Conservation (phyloP, 1,139 yeast genomes). For the Suhomyces wounanorum region DNA sequence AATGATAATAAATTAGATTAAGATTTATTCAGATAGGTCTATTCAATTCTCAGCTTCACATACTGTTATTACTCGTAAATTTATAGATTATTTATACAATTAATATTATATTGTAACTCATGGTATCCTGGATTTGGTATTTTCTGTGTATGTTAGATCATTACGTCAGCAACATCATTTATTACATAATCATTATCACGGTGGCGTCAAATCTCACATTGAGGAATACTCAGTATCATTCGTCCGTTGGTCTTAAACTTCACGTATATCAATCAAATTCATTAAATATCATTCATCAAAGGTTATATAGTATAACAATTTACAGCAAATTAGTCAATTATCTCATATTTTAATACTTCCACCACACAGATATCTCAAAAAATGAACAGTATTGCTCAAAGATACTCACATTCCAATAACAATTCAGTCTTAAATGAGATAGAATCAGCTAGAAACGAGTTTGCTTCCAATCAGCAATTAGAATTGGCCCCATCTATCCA, state of each 20-base stretch:
- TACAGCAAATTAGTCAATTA: neutral
- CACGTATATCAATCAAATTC: neutral
- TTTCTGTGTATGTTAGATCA: neutral
- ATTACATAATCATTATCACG: neutral
- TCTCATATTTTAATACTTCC: neutral
- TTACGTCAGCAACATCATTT: neutral
- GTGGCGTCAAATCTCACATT: slow-evolving; percentile 10
- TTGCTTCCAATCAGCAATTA: slow-evolving; percentile 29
- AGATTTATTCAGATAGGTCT: neutral
- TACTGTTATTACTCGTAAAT: neutral
- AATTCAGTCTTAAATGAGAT: slow-evolving; percentile 34
- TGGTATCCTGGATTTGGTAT: no score
- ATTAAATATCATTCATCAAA: neutral
- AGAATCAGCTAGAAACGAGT: slow-evolving; percentile 27
- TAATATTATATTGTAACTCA: neutral
- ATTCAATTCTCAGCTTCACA: slow-evolving; percentile 5
- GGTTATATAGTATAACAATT: neutral
- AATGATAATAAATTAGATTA: slow-evolving; percentile 1
- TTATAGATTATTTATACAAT: neutral
- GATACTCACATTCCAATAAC: slow-evolving; percentile 36
- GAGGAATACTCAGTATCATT: neutral
- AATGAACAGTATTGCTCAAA: slow-evolving; percentile 48
- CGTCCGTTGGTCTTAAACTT: slow-evolving; percentile 1
- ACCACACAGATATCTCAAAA: neutral
- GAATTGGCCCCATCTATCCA: slow-evolving; percentile 65